Evolutionary conservation across 2,329 filamentous ascomycete species (phyloP).

Genomic region (Hypoxylon sp.): DNA sequence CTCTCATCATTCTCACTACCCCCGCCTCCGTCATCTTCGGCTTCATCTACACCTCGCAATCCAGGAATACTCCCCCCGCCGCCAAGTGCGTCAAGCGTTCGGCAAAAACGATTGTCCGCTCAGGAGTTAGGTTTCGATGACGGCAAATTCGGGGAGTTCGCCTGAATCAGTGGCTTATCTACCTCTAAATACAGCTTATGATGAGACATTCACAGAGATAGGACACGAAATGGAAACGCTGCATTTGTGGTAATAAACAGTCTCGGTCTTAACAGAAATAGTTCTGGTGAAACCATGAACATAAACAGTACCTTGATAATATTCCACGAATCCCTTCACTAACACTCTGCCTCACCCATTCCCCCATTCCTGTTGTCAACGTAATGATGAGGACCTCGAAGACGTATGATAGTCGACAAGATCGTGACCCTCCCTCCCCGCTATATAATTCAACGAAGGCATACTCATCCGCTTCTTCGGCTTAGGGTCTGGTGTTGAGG

Average conservation of each 20-base stretch:
- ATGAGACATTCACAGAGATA: slow-evolving; percentile 14
- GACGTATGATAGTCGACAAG: slow-evolving; percentile 18
- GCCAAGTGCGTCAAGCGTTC: slow-evolving; percentile 71
- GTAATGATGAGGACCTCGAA: slow-evolving; percentile 5
- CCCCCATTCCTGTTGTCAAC: slow-evolving; percentile 4
- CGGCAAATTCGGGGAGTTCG: slow-evolving; percentile 89
- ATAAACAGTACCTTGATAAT: slow-evolving; percentile 22
- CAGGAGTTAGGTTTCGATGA: slow-evolving; percentile 85
- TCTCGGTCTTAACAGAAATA: slow-evolving; percentile 12
- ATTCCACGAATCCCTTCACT: slow-evolving; percentile 16
- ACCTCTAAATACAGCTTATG: slow-evolving; percentile 51
- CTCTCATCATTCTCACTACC: slow-evolving; percentile 76
- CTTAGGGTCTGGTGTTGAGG: neutral
- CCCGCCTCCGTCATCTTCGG: slow-evolving; percentile 68
- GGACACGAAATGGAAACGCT: slow-evolving; percentile 8
- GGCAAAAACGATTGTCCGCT: slow-evolving; percentile 66
- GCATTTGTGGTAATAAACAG: slow-evolving; percentile 9
- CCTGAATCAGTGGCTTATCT: slow-evolving; percentile 22
- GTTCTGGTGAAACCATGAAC: slow-evolving; percentile 16
- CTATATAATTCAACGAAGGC: slow-evolving; percentile 28
- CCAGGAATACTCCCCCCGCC: slow-evolving; percentile 71
- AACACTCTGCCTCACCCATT: slow-evolving; percentile 1
- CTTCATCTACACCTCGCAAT: slow-evolving; percentile 47
- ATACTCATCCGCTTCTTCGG: slow-evolving; percentile 30
- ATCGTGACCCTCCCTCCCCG: slow-evolving; percentile 3